Percentiles rank a stretch among this genome's conserved stretches.
These are phyloP conservation scores for Dissophora ornata DNA, from an alignment of 192 early-diverging fungal species.

Conservation along the genomic window DNA sequence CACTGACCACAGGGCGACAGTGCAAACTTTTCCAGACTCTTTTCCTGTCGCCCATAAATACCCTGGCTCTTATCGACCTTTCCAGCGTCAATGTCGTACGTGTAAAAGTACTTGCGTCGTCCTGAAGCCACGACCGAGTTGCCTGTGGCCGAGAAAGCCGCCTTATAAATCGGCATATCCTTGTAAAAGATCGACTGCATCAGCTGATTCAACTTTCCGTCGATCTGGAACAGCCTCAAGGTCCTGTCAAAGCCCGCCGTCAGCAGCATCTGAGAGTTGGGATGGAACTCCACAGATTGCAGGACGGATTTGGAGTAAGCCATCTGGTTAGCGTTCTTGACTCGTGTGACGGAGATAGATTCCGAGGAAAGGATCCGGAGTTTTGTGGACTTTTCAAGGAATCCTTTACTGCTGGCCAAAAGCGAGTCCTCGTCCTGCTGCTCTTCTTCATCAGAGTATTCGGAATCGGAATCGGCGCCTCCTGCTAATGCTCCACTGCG, in stretches of 20 bases:
- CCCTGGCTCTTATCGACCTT: constrained; percentile 74
- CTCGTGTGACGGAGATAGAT: constrained; percentile 68
- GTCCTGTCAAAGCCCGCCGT: constrained; percentile 92
- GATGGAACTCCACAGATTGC: constrained; percentile 86
- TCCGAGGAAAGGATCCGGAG: constrained; percentile 61
- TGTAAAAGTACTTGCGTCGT: constrained; percentile 83
- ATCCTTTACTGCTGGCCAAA: constrained; percentile 57
- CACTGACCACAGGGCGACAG: constrained; percentile 78
- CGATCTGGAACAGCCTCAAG: constrained; percentile 86
- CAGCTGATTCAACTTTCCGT: constrained; percentile 93
- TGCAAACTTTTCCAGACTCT: constrained; percentile 75
- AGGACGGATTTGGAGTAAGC: constrained; percentile 75
- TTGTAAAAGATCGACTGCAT: constrained; percentile 90
- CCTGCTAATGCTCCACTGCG: constrained; percentile 16
- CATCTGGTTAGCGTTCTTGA: constrained; percentile 84
- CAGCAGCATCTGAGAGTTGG: constrained; percentile 86
- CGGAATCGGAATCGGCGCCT: constrained; percentile 50
- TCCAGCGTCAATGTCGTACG: constrained; percentile 85
- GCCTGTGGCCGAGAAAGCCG: constrained; percentile 82
- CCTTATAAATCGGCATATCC: constrained; percentile 85
- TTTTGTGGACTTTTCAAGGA: constrained; percentile 45
- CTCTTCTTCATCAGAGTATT: constrained; percentile 59
- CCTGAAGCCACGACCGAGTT: constrained; percentile 81
- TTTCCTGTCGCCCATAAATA: constrained; percentile 82
- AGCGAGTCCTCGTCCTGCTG: constrained; percentile 61